Percentiles rank a stretch among this genome's conserved stretches.
Conservation (phyloP, 2,329 filamentous ascomycete species). For the Aurifilum marmelostoma region DNA sequence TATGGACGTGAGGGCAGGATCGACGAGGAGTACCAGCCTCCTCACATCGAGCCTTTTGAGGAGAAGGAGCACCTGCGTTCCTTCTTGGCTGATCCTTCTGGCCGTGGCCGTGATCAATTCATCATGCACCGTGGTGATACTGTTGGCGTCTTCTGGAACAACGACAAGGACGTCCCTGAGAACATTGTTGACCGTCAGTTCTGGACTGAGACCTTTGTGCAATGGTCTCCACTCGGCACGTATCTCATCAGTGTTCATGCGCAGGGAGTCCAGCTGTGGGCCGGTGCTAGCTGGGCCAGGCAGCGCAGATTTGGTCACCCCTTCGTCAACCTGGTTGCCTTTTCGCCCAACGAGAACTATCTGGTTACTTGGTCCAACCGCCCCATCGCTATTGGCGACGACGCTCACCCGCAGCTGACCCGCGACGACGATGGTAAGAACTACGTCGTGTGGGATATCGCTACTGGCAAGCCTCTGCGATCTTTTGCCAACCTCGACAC, state of each 20-base stretch:
- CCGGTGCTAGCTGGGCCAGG: constrained; percentile 83
- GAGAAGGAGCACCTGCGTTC: constrained; percentile 95
- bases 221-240: constrained; percentile 96
- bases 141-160: constrained; percentile 98
- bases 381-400: constrained; percentile 89
- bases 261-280: constrained; percentile 97
- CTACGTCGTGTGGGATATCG: constrained; percentile 98
- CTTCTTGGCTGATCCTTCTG: constrained; percentile 81
- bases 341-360: constrained; percentile 91
- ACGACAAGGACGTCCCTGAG: constrained; percentile 89
- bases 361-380: constrained; percentile 95
- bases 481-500: constrained; percentile 92
- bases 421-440: constrained; percentile 98
- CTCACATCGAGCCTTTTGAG: constrained; percentile 80
- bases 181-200: constrained; percentile 87
- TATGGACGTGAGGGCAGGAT: constrained; percentile 93
- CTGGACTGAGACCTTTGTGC: constrained; percentile 98
- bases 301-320: constrained; percentile 94
- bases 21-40: constrained; percentile 85
- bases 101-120: constrained; percentile 90
- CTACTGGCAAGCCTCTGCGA: constrained; percentile 83
- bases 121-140: constrained; percentile 91
- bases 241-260: constrained; percentile 93
- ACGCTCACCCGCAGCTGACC: constrained; percentile 79
- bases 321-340: constrained; percentile 93